Evolutionary conservation across 306 rosid genomes (phyloP), one percentile per base, ranked within the genome.

Genomic region (Lathyrus tuberosus): DNA sequence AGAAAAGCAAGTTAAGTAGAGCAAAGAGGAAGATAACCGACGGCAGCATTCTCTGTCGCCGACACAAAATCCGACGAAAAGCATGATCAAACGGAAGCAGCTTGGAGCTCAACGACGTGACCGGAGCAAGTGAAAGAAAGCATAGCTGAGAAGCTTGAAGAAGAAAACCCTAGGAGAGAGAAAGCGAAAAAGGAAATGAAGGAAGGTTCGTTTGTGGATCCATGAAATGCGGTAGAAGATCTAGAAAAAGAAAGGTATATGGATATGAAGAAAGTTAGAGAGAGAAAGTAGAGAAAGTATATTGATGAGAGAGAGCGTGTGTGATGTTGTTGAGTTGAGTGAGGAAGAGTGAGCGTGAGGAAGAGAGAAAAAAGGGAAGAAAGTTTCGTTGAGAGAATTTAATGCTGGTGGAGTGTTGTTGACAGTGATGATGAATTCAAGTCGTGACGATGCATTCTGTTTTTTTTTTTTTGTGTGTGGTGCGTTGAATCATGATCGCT

Each of bases 91-190:
- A 44, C 46, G 80, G 73, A 53, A 71, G 70, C 26, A 40, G 33
- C 43, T 67, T 72, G 57, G 54, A 80, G 80, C 69, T 72, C 35
- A 37, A 69, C 7, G 41, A 63, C 57, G 60, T 56, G 59, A 40
- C 41, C 0, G 16, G 17, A 59, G 53, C 75, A 43, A 40, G 47
- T 61, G 61, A 59, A 37, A 57, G 57, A 79, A 67, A 15, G 68
- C 96, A 84, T 85, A 70, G 76, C 81, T 76, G 11, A 22, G 20
- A 67, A 38, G 0, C 1, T 15, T n/a, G 8, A 17, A 8, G 49
- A 35, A 20, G 66, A 61, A 16, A 89, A 80, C 98, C 95, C 98
- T 86, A 87, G 71, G 87, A 86, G 80, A 80, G 86, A 86, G 92
- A 76, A 74, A 17, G 31, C 20, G 48, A 38, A 56, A 38, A 5